A percentile compares a stretch with the other conserved stretches of the same genome.
Conservation (phyloP, 164 flowering plant species). For the Warburgia ugandensis region DNA sequence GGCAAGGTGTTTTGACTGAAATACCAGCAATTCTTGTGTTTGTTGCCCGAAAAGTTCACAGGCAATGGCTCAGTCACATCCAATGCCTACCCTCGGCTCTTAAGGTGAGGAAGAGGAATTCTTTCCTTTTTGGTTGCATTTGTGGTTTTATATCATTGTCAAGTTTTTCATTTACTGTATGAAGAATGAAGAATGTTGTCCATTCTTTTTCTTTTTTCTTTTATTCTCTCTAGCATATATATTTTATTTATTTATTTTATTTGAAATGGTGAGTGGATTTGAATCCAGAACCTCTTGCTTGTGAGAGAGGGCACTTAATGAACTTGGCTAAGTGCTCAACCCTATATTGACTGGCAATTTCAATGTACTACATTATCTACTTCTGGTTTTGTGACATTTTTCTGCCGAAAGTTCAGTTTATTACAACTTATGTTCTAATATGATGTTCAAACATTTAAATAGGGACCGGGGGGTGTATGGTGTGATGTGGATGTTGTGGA, state of each 20-base stretch:
- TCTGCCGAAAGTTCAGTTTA: not conserved
- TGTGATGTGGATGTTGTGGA: slow-evolving; percentile 98
- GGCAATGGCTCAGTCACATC: slow-evolving; percentile 70
- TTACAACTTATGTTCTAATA: not conserved
- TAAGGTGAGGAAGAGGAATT: slow-evolving; percentile 38
- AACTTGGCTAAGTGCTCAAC: no score
- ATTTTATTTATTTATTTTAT: no score
- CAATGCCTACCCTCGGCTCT: slow-evolving; percentile 80
- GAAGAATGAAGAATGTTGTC: no score
- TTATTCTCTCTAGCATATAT: no score
- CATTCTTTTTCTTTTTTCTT: no score
- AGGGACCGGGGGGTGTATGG: slow-evolving; percentile 99
- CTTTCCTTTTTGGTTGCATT: not conserved
- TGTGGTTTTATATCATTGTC: not conserved
- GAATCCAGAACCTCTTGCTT: no score
- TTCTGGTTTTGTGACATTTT: no score
- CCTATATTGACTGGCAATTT: no score
- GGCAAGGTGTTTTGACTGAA: slow-evolving; percentile 61
- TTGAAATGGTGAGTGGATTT: no score
- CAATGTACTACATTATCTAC: no score
- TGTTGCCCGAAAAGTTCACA: slow-evolving; percentile 83
- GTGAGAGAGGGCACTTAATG: no score
- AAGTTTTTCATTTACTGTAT: not conserved
- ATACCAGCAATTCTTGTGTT: slow-evolving; percentile 92
- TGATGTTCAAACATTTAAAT: slow-evolving; percentile 14